These are phyloP conservation scores for Aspergillus oerlinghausenensis DNA, from an alignment of 2,329 filamentous ascomycete species.

Conservation along the genomic window DNA sequence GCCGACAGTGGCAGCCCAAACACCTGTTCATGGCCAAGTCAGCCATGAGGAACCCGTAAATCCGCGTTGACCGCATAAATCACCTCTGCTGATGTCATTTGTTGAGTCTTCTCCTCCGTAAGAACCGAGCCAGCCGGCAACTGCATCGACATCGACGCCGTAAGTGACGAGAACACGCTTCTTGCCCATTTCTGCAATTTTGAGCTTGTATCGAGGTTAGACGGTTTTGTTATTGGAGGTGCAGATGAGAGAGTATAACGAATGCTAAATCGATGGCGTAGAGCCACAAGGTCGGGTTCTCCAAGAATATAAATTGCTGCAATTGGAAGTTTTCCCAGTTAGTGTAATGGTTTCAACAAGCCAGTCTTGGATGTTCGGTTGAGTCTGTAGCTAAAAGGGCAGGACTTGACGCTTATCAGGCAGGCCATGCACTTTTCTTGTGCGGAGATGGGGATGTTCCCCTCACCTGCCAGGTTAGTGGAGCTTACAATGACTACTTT, in stretches of 20 bases:
- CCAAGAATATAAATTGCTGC: neutral
- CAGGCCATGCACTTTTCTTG: neutral
- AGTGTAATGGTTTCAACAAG: constrained; percentile 4
- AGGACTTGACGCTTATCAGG: neutral
- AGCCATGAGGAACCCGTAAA: neutral
- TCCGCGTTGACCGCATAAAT: constrained; percentile 2
- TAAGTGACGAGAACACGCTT: constrained; percentile 26
- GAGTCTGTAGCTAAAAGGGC: neutral
- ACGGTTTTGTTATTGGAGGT: too few species aligned
- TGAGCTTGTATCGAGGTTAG: too few species aligned
- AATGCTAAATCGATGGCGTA: neutral
- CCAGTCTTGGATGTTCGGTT: constrained; percentile 17
- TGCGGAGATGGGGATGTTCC: neutral
- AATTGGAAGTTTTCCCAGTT: neutral
- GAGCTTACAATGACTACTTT: neutral
- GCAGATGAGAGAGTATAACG: neutral
- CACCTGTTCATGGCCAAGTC: constrained; percentile 32
- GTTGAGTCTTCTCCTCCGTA: constrained; percentile 21
- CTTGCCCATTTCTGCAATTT: neutral
- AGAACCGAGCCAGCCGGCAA: constrained; percentile 20
- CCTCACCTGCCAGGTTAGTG: neutral
- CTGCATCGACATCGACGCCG: constrained; percentile 32
- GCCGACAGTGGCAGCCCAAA: constrained; percentile 66
- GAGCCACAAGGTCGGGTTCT: too few species aligned
- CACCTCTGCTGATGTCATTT: constrained; percentile 29